Percentiles rank a stretch among this genome's conserved stretches.
Evolutionary conservation across 2,329 filamentous ascomycete species (phyloP).

Genomic region (Penicillium sp.): DNA sequence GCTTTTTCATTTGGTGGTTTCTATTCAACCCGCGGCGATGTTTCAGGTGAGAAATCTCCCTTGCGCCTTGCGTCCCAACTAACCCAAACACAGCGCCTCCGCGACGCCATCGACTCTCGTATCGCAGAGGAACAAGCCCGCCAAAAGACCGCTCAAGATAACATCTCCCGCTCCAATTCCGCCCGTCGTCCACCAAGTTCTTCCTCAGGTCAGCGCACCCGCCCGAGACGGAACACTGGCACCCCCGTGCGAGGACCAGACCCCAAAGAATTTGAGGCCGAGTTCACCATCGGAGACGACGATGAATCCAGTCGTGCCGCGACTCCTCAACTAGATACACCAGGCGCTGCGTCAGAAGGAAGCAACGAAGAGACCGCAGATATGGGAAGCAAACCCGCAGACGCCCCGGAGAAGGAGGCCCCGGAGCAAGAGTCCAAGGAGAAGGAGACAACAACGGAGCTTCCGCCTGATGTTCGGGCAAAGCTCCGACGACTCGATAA

Average conservation of each 20-base stretch:
- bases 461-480: constrained; percentile 72
- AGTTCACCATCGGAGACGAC: constrained; percentile 84
- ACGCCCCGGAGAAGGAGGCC: constrained; percentile 22
- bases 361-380: constrained; percentile 23
- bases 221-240: constrained; percentile 37
- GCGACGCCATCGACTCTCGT: constrained; percentile 80
- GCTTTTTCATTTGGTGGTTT: constrained; percentile 16
- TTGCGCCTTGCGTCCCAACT: neutral
- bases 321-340: constrained; percentile 57
- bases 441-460: constrained; percentile 48
- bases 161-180: constrained; percentile 47
- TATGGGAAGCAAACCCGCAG: constrained; percentile 23
- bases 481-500: constrained; percentile 87
- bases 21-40: constrained; percentile 26
- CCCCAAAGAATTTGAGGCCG: constrained; percentile 82
- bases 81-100: constrained; percentile 63
- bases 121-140: constrained; percentile 91
- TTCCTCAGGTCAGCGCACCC: constrained; percentile 31
- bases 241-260: constrained; percentile 66
- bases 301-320: constrained; percentile 65
- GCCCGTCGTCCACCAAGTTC: constrained; percentile 38
- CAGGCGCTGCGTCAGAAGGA: constrained; percentile 30
- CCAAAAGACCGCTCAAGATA: constrained; percentile 57
- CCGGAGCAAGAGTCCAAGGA: constrained; percentile 19
- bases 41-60: constrained; percentile 24